Percentiles rank a stretch among this genome's conserved stretches.
These are phyloP conservation scores for Nevesoporus exiguus DNA, from an alignment of 768 basidiomycete species.

Conservation along the genomic window DNA sequence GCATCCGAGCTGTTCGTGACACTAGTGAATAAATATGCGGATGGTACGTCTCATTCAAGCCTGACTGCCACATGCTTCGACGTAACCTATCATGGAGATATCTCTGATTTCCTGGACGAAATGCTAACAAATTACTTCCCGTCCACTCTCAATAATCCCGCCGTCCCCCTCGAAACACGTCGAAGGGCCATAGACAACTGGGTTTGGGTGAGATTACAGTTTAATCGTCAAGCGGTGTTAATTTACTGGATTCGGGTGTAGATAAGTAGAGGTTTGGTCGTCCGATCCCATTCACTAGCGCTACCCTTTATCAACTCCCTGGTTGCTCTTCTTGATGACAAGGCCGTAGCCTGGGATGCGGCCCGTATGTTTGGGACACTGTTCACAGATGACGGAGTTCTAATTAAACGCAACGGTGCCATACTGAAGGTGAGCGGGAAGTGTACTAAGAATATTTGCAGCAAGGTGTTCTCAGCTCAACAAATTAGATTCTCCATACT, in stretches of 20 bases:
- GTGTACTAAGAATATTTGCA: neutral
- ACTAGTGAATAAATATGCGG: slow-evolving; percentile 73
- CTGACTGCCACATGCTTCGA: neutral
- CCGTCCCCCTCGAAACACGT: slow-evolving; percentile 38
- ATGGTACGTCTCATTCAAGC: slow-evolving; percentile 44
- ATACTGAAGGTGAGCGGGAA: slow-evolving; percentile 61
- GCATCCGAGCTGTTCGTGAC: slow-evolving; percentile 58
- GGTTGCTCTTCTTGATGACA: slow-evolving; percentile 69
- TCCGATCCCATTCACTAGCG: slow-evolving; percentile 64
- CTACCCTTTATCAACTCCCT: slow-evolving; percentile 57
- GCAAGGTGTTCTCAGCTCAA: neutral
- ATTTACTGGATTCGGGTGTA: slow-evolving; percentile 28
- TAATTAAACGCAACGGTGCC: slow-evolving; percentile 78
- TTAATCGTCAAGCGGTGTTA: neutral
- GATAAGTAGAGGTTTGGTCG: slow-evolving; percentile 77
- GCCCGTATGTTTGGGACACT: slow-evolving; percentile 74
- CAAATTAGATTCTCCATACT: slow-evolving; percentile 58
- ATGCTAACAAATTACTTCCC: slow-evolving; percentile 50
- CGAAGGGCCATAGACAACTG: slow-evolving; percentile 54
- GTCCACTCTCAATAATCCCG: slow-evolving; percentile 38
- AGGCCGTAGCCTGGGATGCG: slow-evolving; percentile 61
- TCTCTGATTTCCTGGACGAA: slow-evolving; percentile 42
- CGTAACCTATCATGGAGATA: slow-evolving; percentile 34
- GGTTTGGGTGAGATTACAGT: slow-evolving; percentile 57
- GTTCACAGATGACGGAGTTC: slow-evolving; percentile 52